These are phyloP conservation scores for Hypoxylon trugodes DNA, from an alignment of 495 filamentous ascomycete genomes.

Conservation along the genomic window DNA sequence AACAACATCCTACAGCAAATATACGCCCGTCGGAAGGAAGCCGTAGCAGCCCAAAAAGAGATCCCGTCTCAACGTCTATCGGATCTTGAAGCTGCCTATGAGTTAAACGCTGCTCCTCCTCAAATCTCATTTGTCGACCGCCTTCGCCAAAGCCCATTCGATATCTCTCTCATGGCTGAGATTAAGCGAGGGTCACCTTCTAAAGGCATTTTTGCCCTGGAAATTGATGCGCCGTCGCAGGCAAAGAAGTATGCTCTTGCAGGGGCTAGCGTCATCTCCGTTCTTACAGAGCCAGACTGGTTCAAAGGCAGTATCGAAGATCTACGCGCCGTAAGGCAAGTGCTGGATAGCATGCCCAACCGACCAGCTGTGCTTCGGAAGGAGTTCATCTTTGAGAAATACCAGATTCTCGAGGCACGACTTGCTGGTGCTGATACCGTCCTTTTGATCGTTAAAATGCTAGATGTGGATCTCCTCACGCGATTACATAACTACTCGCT, in stretches of 20 bases:
- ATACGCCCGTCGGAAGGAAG: constrained; percentile 80
- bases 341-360: constrained; percentile 87
- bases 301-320: constrained; percentile 98
- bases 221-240: constrained; percentile 87
- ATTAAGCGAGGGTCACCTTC: constrained; percentile 97
- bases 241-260: constrained; percentile 91
- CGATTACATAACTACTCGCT: constrained; percentile 86
- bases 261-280: constrained; percentile 95
- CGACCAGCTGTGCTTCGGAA: constrained; percentile 92
- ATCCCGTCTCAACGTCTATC: constrained; percentile 83
- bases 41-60: constrained; percentile 83
- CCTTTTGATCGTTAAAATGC: constrained; percentile 98
- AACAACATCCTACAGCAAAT: constrained; percentile 89
- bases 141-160: constrained; percentile 79
- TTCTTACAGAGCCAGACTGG: constrained; percentile 97
- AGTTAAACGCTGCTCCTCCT: constrained; percentile 83
- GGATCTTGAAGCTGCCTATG: constrained; percentile 88
- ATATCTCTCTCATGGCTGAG: constrained; percentile 90
- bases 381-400: constrained; percentile 98
- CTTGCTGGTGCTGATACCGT: constrained; percentile 95
- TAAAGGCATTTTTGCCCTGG: constrained; percentile 90
- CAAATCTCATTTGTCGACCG: constrained; percentile 83
- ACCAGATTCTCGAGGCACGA: constrained; percentile 95
- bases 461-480: constrained; percentile 76
- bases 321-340: constrained; percentile 85